Percentiles rank a stretch among this genome's conserved stretches.
These are phyloP conservation scores for Marasmius fiardii DNA, from an alignment of 1,284 basidiomycete species.

Conservation along the genomic window DNA sequence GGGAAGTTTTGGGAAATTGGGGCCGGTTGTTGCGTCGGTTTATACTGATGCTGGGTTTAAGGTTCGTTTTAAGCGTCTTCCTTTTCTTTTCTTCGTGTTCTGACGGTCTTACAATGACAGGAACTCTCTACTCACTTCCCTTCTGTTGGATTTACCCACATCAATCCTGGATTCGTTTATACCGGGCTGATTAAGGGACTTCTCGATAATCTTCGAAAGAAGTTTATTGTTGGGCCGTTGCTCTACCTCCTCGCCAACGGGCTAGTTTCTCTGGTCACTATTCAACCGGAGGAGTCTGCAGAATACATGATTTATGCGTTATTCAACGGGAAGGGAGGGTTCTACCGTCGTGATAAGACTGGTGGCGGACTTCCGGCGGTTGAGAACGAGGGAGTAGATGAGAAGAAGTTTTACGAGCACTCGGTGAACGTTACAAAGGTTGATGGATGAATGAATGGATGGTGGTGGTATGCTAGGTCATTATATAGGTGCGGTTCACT, in stretches of 20 bases:
- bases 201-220: neutral
- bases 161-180: slow-evolving; percentile 10
- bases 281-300: slow-evolving; percentile 7
- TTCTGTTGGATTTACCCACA: slow-evolving; percentile 11
- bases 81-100: no score
- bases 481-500: neutral
- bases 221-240: neutral
- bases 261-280: slow-evolving; percentile 4
- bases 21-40: neutral
- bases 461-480: neutral
- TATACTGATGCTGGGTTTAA: slow-evolving; percentile 12
- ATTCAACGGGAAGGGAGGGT: slow-evolving; percentile 9
- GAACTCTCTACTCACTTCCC: slow-evolving; percentile 11
- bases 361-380: slow-evolving; percentile 14
- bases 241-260: neutral
- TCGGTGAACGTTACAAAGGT: neutral
- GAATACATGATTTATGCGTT: slow-evolving; percentile 13
- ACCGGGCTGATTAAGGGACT: slow-evolving; percentile 11
- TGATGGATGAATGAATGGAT: neutral
- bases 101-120: no score
- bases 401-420: slow-evolving; percentile 1
- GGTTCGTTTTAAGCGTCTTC: no score
- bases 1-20: slow-evolving; percentile 1
- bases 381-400: slow-evolving; percentile 12
- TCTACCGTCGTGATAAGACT: neutral